Evolutionary conservation across 345 rosid species (phyloP).

Genomic region (Passiflora organensis): DNA sequence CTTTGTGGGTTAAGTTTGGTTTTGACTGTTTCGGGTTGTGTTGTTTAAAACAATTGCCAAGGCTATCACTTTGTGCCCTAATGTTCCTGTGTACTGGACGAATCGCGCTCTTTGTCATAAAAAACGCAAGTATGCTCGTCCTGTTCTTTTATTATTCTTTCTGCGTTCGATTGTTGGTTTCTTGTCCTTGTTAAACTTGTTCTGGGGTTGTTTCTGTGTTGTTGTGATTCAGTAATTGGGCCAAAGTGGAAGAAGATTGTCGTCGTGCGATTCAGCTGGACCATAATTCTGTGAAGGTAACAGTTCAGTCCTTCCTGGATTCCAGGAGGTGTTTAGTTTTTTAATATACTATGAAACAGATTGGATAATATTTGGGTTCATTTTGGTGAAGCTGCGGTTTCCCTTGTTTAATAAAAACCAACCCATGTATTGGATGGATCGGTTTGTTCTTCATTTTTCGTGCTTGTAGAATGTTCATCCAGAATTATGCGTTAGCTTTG

Average conservation of each 20-base stretch:
- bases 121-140: slow-evolving; percentile 67
- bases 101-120: slow-evolving; percentile 90
- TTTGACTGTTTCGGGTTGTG: not conserved
- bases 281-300: slow-evolving; percentile 63
- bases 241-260: slow-evolving; percentile 74
- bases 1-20: not conserved
- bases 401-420: not conserved
- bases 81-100: slow-evolving; percentile 78
- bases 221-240: slow-evolving; percentile 61
- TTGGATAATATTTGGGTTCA: no score
- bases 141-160: not conserved
- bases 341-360: no score
- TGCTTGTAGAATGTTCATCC: no score
- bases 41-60: slow-evolving; percentile 9
- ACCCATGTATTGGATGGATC: no score
- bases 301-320: not conserved
- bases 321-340: no score
- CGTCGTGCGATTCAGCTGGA: slow-evolving; percentile 71
- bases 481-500: no score
- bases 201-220: not conserved
- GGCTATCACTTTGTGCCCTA: slow-evolving; percentile 88
- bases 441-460: no score
- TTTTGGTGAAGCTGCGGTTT: not conserved
- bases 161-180: not conserved
- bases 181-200: slow-evolving; percentile 4